phyloP scores from a whole-genome alignment of 192 early-diverging fungal species.

The Backusella mclennaniae region DNA sequence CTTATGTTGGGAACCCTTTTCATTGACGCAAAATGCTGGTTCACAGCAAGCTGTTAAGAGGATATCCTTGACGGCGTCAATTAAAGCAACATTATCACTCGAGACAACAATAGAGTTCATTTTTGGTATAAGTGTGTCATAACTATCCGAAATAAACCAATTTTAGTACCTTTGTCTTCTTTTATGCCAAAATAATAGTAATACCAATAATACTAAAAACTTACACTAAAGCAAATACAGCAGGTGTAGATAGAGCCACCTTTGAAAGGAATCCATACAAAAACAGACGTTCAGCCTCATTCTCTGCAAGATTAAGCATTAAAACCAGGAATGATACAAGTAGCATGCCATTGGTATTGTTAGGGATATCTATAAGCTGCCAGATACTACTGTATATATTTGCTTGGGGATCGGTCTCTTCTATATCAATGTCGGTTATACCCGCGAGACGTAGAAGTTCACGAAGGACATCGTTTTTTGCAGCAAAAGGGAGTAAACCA shows the following conservation, averaged over 20 bases:
- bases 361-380: constrained; percentile 55
- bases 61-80: constrained; percentile 65
- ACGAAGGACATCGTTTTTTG: constrained; percentile 59
- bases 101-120: constrained; percentile 63
- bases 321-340: constrained; percentile 61
- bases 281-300: constrained; percentile 65
- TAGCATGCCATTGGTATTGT: constrained; percentile 58
- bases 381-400: constrained; percentile 53
- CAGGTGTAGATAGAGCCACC: constrained; percentile 60
- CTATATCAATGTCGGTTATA: constrained; percentile 40
- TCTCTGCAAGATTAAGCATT: constrained; percentile 68
- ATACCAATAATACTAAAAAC: constrained; percentile 14
- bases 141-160: constrained; percentile 38
- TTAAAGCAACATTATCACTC: constrained; percentile 55
- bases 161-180: background rate
- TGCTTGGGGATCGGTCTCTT: constrained; percentile 17
- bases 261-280: constrained; percentile 78
- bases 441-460: constrained; percentile 50
- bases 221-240: constrained; percentile 71
- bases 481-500: constrained; percentile 71
- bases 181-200: background rate
- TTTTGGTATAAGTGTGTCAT: constrained; percentile 63
- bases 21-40: constrained; percentile 29
- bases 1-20: constrained; percentile 36
- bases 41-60: constrained; percentile 51